Base-by-base conservation (phyloP, 805 yeast genomes). In the Geotrichum ghanense region DNA sequence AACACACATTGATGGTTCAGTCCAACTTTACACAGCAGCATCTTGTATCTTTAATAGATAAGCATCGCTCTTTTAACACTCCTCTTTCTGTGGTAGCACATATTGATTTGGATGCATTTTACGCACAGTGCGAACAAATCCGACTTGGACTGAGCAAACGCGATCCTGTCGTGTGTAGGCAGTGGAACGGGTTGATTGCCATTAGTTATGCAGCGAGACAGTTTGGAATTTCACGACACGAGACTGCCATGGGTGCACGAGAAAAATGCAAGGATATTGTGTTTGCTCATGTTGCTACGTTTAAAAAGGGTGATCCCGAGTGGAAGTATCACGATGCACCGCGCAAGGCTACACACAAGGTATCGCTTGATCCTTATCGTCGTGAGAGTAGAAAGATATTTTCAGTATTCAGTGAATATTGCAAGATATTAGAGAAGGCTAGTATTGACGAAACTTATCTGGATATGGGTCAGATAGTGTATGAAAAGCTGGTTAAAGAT, bases 361-460 rank as follows among this genome's bases (percentile, higher is more conserved):
- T 92, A 2, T 79, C 89, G 1, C 66, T 92, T 46, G 97, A 92
- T 58, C 95, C 95, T 0, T 92, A 90, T 58, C 70, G 98, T 50
- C 65, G 95, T 49, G 95, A 87, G 57, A 81, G 92, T 49, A 68
- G 95, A 16, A 84, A 83, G 62, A 80, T 92, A 49, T 70, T 87
- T 58, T 69, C 75, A 27, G 66, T 90, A 0, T 73, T 92, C 55
- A 73, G 74, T 47, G 60, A 66, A 5, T 69, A 72, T 49, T 84
- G 90, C 58, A 81, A 77, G 48, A 55, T 72, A 14, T 86, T 87
- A 0, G 95, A 92, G 61, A 89, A 89, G 65, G 97, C 96, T 0
- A 87, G 97, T 64, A 92, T 89, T 17, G 98, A 92, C 64, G 98
- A 92, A 64, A 80, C 88, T 43, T 92, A 83, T 59, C 53, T 92